Percentiles rank a stretch among this genome's conserved stretches.
phyloP scores from a whole-genome alignment of 768 basidiomycete species.

The Russula dissimulans region DNA sequence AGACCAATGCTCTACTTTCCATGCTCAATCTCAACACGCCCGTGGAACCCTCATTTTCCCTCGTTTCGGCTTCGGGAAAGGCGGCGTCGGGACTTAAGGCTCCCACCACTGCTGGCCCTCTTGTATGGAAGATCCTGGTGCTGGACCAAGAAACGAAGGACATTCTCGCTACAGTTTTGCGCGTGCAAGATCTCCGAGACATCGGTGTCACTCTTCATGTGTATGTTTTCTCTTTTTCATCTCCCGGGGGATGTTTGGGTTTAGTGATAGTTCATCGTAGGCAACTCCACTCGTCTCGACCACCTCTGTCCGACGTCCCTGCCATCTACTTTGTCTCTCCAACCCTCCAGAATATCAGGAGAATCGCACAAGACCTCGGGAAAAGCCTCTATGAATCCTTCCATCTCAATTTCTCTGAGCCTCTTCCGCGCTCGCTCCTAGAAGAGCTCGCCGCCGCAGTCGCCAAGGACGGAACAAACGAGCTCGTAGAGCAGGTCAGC shows the following conservation, averaged over 20 bases:
- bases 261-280: conserved; percentile 33
- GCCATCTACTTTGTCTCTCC: conserved; percentile 96
- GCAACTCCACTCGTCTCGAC: conserved; percentile 83
- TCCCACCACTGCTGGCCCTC: conserved; percentile 50
- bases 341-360: conserved; percentile 71
- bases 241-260: not conserved
- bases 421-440: conserved; percentile 75
- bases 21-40: conserved; percentile 80
- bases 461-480: conserved; percentile 73
- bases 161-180: conserved; percentile 86
- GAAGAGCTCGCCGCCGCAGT: conserved; percentile 91
- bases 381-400: conserved; percentile 87
- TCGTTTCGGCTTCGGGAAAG: conserved; percentile 30
- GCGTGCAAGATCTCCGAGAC: conserved; percentile 94
- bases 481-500: conserved; percentile 67
- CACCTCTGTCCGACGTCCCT: conserved; percentile 88
- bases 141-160: conserved; percentile 95
- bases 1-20: conserved; percentile 75
- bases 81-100: conserved; percentile 37
- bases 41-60: conserved; percentile 30
- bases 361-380: conserved; percentile 90
- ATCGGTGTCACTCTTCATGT: conserved; percentile 97
- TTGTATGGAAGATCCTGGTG: conserved; percentile 94
- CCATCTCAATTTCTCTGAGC: conserved; percentile 92
- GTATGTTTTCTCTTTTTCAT: conserved; percentile 40